These are phyloP conservation scores for Aspergillus sergii DNA, from an alignment of 2,329 filamentous ascomycete species.

Conservation along the genomic window DNA sequence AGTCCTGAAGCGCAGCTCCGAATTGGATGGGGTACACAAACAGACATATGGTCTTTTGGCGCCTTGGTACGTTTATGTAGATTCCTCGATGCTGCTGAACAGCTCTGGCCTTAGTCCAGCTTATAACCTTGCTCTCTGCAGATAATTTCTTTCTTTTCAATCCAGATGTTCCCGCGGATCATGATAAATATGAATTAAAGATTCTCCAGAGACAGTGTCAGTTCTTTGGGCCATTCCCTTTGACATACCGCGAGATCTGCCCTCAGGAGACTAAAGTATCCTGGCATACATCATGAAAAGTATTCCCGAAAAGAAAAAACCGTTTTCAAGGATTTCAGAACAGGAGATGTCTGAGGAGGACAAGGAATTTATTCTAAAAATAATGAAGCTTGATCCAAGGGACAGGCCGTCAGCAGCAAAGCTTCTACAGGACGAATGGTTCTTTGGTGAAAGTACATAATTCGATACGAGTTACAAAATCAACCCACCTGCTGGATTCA, in stretches of 20 bases:
- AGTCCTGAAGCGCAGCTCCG: slow-evolving; percentile 28
- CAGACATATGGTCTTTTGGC: slow-evolving; percentile 33
- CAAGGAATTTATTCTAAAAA: slow-evolving; percentile 34
- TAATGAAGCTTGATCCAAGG: slow-evolving; percentile 39
- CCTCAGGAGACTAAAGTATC: neutral
- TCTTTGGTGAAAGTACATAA: slow-evolving; percentile 11
- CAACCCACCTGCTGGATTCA: too few relatives aligned
- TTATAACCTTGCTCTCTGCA: slow-evolving; percentile 26
- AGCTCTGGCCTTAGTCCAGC: slow-evolving; percentile 10
- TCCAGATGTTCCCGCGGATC: slow-evolving; percentile 21
- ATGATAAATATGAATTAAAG: slow-evolving; percentile 27
- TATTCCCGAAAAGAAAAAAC: neutral
- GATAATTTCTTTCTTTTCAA: slow-evolving; percentile 24
- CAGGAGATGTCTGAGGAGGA: slow-evolving; percentile 34
- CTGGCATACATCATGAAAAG: neutral
- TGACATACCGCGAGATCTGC: slow-evolving; percentile 1
- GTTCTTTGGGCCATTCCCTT: neutral
- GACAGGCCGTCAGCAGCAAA: slow-evolving; percentile 45
- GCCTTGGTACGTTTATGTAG: slow-evolving; percentile 19
- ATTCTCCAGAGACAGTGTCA: slow-evolving; percentile 16
- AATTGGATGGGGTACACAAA: slow-evolving; percentile 26
- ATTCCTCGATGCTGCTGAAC: neutral
- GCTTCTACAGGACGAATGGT: slow-evolving; percentile 43
- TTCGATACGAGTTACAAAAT: too few relatives aligned
- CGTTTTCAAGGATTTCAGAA: neutral